Conservation (phyloP, 2,329 filamentous ascomycete species). For the Trichoderma sp. region DNA sequence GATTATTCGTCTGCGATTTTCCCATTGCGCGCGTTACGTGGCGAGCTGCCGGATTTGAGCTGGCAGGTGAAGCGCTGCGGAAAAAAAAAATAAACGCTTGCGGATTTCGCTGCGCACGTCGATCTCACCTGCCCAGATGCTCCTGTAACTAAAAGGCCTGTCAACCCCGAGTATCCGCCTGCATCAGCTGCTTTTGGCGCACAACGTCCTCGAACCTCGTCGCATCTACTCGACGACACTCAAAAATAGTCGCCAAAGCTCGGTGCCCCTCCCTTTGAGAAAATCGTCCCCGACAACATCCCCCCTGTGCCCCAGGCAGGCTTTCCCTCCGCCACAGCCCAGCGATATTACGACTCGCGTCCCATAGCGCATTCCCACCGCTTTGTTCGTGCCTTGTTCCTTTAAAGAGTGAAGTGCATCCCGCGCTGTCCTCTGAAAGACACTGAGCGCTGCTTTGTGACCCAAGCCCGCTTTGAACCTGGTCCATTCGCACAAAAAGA, state of each 20-base stretch:
- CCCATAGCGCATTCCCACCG: slow-evolving; percentile 13
- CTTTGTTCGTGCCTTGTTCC: background rate
- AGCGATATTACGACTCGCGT: slow-evolving; percentile 4
- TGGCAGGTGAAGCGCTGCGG: slow-evolving; percentile 6
- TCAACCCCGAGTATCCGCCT: slow-evolving; percentile 6
- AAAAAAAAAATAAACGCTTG: background rate
- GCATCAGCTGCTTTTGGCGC: slow-evolving; percentile 2
- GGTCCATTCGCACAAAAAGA: background rate
- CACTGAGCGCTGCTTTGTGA: background rate
- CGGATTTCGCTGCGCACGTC: slow-evolving; percentile 8
- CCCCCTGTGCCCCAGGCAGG: background rate
- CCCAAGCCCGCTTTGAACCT: background rate
- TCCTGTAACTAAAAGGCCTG: slow-evolving; percentile 10
- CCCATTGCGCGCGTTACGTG: background rate
- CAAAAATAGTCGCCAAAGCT: background rate
- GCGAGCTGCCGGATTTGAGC: slow-evolving; percentile 12
- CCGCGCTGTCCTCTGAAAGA: slow-evolving; percentile 16
- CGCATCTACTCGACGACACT: background rate
- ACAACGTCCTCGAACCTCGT: background rate
- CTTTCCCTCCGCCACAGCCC: slow-evolving; percentile 1
- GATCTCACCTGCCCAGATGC: slow-evolving; percentile 21
- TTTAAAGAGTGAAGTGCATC: slow-evolving; percentile 10
- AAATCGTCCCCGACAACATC: background rate
- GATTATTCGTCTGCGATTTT: background rate
- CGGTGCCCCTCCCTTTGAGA: background rate